Evolutionary conservation across 2,329 filamentous ascomycete species (phyloP).

Genomic region (Eutypella sp.): DNA sequence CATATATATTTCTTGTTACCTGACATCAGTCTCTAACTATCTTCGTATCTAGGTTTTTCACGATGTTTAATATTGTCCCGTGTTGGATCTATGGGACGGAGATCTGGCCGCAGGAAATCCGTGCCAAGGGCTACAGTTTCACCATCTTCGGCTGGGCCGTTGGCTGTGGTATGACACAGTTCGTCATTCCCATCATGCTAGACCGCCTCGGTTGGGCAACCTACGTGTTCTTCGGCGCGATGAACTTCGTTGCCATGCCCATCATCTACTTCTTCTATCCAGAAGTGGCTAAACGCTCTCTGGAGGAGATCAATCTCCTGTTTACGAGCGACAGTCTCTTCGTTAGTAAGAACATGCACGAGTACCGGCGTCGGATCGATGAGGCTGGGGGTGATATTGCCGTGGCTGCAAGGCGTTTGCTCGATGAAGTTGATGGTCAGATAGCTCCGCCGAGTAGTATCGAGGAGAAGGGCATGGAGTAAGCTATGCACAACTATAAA

Average conservation of each 20-base stretch:
- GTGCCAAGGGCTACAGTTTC: slow-evolving; percentile 56
- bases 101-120: slow-evolving; percentile 51
- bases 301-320: slow-evolving; percentile 40
- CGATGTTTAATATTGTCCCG: slow-evolving; percentile 30
- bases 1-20: background rate
- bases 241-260: slow-evolving; percentile 47
- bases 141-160: slow-evolving; percentile 56
- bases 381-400: slow-evolving; percentile 25
- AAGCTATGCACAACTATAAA: too few species aligned
- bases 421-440: slow-evolving; percentile 24
- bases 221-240: slow-evolving; percentile 46
- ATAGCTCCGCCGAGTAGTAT: background rate
- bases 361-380: slow-evolving; percentile 22
- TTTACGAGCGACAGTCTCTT: slow-evolving; percentile 30
- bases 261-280: slow-evolving; percentile 38
- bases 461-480: background rate
- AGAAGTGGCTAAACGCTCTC: slow-evolving; percentile 18
- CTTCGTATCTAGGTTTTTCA: slow-evolving; percentile 16
- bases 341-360: slow-evolving; percentile 26
- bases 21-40: background rate
- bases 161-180: slow-evolving; percentile 48
- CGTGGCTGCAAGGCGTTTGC: slow-evolving; percentile 22
- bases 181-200: slow-evolving; percentile 51
- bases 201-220: slow-evolving; percentile 39
- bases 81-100: slow-evolving; percentile 40